These are phyloP conservation scores for Globisporangium solare DNA, from an alignment of 352 stramenopile genomes.

Conservation along the genomic window DNA sequence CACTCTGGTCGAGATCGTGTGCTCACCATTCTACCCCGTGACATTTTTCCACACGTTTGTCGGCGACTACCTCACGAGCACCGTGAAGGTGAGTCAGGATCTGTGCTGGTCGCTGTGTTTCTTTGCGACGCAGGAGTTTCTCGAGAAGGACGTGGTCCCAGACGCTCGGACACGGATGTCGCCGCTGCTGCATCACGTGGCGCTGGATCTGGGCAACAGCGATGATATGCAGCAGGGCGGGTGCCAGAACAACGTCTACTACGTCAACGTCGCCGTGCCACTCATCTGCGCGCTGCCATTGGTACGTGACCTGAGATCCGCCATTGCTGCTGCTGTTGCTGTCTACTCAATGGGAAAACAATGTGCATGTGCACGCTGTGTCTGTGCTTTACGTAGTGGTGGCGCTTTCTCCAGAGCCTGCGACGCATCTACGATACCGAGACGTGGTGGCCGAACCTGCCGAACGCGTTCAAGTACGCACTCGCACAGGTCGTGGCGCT, in stretches of 20 bases:
- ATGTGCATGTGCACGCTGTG: background rate
- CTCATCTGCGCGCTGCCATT: constrained; percentile 93
- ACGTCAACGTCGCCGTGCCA: constrained; percentile 93
- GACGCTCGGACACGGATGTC: background rate
- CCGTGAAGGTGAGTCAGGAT: constrained; percentile 81
- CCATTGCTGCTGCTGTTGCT: background rate
- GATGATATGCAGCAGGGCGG: constrained; percentile 9
- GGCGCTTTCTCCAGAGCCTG: constrained; percentile 96
- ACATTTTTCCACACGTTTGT: constrained; percentile 95
- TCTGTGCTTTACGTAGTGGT: constrained; percentile 53
- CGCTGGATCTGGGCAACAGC: constrained; percentile 9
- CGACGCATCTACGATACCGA: constrained; percentile 93
- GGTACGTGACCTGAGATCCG: constrained; percentile 9
- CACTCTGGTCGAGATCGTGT: constrained; percentile 88
- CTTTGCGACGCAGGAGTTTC: constrained; percentile 92
- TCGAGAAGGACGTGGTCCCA: constrained; percentile 54
- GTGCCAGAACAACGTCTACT: constrained; percentile 84
- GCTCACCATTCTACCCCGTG: constrained; percentile 88
- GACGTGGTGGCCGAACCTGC: constrained; percentile 93
- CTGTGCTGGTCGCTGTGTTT: constrained; percentile 95
- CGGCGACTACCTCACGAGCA: constrained; percentile 83
- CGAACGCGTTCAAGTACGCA: constrained; percentile 96
- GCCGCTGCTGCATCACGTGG: constrained; percentile 10
- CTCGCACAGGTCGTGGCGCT: constrained; percentile 81
- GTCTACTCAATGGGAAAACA: background rate